Percentiles rank a stretch among this genome's conserved stretches.
These are phyloP conservation scores for Picea abies DNA, from an alignment of 83 land plant genomes.

Conservation along the genomic window DNA sequence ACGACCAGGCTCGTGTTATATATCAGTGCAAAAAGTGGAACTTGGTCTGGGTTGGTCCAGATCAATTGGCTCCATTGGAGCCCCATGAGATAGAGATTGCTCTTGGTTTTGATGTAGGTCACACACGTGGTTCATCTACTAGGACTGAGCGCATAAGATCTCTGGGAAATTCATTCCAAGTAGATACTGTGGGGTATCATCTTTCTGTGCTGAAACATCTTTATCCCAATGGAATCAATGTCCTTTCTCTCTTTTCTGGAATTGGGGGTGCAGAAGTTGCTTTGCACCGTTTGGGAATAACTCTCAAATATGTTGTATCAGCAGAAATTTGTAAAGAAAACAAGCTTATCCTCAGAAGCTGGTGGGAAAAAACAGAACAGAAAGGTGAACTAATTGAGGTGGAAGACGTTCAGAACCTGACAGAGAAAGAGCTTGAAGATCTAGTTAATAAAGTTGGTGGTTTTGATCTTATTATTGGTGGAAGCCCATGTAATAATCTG, in stretches of 20 bases:
- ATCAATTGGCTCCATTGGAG: no score
- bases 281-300: no score
- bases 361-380: constrained; percentile 12
- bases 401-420: constrained; percentile 15
- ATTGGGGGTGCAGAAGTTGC: constrained; percentile 85
- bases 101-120: constrained; percentile 66
- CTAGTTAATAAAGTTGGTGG: constrained; percentile 37
- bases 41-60: no score
- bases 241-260: constrained; percentile 77
- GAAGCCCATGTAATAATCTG: no score
- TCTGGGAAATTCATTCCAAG: constrained; percentile 62
- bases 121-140: constrained; percentile 57
- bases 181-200: constrained; percentile 4
- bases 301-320: no score
- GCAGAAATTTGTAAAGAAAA: no score
- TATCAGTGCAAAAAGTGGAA: not conserved
- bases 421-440: constrained; percentile 15
- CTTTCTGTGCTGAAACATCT: not conserved
- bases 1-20: constrained; percentile 38
- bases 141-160: constrained; percentile 32
- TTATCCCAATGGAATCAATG: constrained; percentile 59
- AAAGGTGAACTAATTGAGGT: constrained; percentile 29
- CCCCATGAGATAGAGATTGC: no score
- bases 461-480: constrained; percentile 34
- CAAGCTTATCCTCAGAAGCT: no score